phyloP scores from a whole-genome alignment of 2,329 filamentous ascomycete species.

The Chalaropsis thielavioides region DNA sequence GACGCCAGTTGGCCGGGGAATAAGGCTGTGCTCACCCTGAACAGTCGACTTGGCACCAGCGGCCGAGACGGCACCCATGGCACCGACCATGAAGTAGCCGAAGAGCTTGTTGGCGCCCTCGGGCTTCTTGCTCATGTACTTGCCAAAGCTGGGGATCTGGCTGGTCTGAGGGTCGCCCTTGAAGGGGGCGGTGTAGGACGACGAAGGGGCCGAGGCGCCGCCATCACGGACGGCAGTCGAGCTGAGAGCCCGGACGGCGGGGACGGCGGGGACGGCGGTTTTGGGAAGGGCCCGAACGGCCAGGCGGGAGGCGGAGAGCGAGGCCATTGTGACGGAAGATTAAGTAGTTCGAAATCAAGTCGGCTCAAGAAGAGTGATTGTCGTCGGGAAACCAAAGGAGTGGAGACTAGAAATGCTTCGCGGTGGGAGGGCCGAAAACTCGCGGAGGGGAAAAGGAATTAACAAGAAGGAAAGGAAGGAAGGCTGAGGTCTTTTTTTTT shows the following conservation, averaged over 20 bases:
- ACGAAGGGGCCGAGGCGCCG: constrained; percentile 28
- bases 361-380: not conserved
- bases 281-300: constrained; percentile 46
- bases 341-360: not conserved
- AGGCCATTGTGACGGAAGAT: constrained; percentile 41
- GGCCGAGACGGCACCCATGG: constrained; percentile 80
- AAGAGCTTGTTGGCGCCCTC: constrained; percentile 71
- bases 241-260: constrained; percentile 40
- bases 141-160: constrained; percentile 77
- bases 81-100: constrained; percentile 96
- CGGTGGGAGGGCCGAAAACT: constrained; percentile 18
- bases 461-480: constrained; percentile 17
- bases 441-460: constrained; percentile 20
- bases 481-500: constrained; percentile 36
- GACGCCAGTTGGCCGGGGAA: constrained; percentile 7
- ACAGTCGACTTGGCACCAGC: constrained; percentile 96
- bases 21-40: constrained; percentile 55
- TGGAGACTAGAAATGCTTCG: constrained; percentile 17
- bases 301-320: constrained; percentile 54
- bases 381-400: constrained; percentile 11
- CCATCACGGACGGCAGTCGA: constrained; percentile 35
- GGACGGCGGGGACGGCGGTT: constrained; percentile 30
- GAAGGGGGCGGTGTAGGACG: constrained; percentile 49
- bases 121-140: constrained; percentile 61
- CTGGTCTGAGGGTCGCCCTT: constrained; percentile 42